These are phyloP conservation scores for Aspergillus steynii DNA, from an alignment of 495 filamentous ascomycete genomes.

Conservation along the genomic window DNA sequence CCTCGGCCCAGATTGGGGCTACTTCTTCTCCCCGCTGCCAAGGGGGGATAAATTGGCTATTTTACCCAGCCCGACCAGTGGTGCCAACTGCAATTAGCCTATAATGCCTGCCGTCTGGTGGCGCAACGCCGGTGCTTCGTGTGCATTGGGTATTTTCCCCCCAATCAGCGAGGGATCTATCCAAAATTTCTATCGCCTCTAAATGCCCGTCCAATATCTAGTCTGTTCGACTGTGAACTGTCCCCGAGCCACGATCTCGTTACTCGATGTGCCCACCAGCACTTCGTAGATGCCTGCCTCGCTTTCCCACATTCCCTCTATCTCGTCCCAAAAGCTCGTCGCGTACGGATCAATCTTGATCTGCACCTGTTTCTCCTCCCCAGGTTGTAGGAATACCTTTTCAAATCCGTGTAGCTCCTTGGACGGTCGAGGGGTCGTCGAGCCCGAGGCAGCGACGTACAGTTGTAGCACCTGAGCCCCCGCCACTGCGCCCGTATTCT, in stretches of 20 bases:
- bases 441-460: slow-evolving; percentile 58
- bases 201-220: slow-evolving; percentile 31
- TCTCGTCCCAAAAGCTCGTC: slow-evolving; percentile 73
- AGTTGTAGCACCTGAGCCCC: slow-evolving; percentile 74
- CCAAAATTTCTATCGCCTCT: neutral
- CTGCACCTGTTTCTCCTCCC: slow-evolving; percentile 60
- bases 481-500: slow-evolving; percentile 50
- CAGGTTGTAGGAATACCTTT: slow-evolving; percentile 64
- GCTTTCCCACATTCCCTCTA: slow-evolving; percentile 63
- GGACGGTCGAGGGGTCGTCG: slow-evolving; percentile 35
- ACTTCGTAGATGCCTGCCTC: slow-evolving; percentile 71
- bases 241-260: slow-evolving; percentile 35
- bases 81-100: too few relatives aligned
- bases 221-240: slow-evolving; percentile 44
- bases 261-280: slow-evolving; percentile 53
- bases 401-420: slow-evolving; percentile 60
- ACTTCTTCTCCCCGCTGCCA: too few relatives aligned
- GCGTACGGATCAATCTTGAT: slow-evolving; percentile 64
- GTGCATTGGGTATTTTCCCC: slow-evolving; percentile 9
- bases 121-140: slow-evolving; percentile 7
- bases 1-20: too few relatives aligned
- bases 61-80: too few relatives aligned
- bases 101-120: neutral
- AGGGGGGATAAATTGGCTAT: too few relatives aligned
- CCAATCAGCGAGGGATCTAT: slow-evolving; percentile 13